Percentiles rank a stretch among this genome's conserved stretches.
These are phyloP conservation scores for Xylariaceae sp. DNA, from an alignment of 2,329 filamentous ascomycete species.

Conservation along the genomic window DNA sequence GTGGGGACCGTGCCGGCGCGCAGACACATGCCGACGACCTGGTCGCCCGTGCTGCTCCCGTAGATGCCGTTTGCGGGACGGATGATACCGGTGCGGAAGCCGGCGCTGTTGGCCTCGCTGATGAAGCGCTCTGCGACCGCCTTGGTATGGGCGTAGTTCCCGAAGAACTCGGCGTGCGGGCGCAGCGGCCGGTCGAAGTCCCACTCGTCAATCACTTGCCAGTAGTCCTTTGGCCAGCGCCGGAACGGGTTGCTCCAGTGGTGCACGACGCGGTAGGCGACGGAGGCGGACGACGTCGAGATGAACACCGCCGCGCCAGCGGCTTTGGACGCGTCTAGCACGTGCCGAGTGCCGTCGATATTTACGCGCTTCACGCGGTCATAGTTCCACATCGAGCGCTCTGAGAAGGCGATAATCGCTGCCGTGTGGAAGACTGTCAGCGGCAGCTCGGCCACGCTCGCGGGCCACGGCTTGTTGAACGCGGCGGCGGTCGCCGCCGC, in stretches of 20 bases:
- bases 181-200: slow-evolving; percentile 43
- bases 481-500: slow-evolving; percentile 41
- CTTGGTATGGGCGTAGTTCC: slow-evolving; percentile 52
- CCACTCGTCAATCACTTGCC: slow-evolving; percentile 47
- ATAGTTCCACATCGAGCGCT: slow-evolving; percentile 45
- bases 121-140: slow-evolving; percentile 49
- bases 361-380: slow-evolving; percentile 47
- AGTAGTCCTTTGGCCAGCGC: slow-evolving; percentile 40
- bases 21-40: slow-evolving; percentile 45
- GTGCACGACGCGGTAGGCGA: slow-evolving; percentile 42
- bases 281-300: slow-evolving; percentile 50
- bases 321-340: slow-evolving; percentile 45
- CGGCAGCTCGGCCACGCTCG: slow-evolving; percentile 42
- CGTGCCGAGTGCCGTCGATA: slow-evolving; percentile 48
- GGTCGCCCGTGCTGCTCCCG: slow-evolving; percentile 48
- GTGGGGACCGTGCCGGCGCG: slow-evolving; percentile 42
- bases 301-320: slow-evolving; percentile 49
- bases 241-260: slow-evolving; percentile 45
- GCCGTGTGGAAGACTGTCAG: slow-evolving; percentile 55
- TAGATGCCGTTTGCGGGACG: slow-evolving; percentile 58
- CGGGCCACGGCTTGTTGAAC: slow-evolving; percentile 48
- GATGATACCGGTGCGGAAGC: slow-evolving; percentile 57
- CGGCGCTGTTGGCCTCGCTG: slow-evolving; percentile 33
- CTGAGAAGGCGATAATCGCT: slow-evolving; percentile 48
- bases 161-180: slow-evolving; percentile 44